A percentile compares a stretch with the other conserved stretches of the same genome.
These are phyloP conservation scores for Herpetospermum pedunculosum DNA, from an alignment of 306 rosid genomes.

Conservation along the genomic window DNA sequence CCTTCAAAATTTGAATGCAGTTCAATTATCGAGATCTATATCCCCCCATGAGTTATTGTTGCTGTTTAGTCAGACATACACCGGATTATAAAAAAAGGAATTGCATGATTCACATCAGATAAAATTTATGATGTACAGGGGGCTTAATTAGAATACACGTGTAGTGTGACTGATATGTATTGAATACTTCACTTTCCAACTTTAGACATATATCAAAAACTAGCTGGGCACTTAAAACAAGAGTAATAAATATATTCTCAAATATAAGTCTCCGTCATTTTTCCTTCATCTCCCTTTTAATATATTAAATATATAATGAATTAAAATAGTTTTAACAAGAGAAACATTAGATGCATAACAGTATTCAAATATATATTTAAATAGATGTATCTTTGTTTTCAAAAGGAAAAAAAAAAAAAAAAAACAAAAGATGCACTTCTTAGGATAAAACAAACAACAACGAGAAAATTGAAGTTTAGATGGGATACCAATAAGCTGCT, in stretches of 20 bases:
- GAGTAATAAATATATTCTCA: background rate
- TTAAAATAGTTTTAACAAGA: background rate
- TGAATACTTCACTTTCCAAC: background rate
- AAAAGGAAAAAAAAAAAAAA: background rate
- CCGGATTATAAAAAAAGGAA: background rate
- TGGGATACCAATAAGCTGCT: conserved; percentile 55
- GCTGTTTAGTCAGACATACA: background rate
- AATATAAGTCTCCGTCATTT: background rate
- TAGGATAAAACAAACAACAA: background rate
- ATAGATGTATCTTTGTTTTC: background rate
- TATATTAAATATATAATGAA: background rate
- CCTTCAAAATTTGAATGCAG: background rate
- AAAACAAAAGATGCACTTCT: no score
- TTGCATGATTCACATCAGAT: background rate
- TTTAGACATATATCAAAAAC: no score
- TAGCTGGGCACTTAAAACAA: background rate
- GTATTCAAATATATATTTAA: background rate
- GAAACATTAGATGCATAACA: background rate
- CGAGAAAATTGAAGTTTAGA: conserved; percentile 8
- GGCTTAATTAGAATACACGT: no score
- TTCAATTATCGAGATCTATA: background rate
- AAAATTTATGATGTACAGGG: background rate
- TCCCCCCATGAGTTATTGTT: background rate
- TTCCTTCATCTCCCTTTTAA: background rate
- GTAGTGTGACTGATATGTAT: background rate